Evolutionary conservation across 1,284 basidiomycete genomes (phyloP), one percentile per base, ranked within the genome.

Genomic region (Melampsora americana): DNA sequence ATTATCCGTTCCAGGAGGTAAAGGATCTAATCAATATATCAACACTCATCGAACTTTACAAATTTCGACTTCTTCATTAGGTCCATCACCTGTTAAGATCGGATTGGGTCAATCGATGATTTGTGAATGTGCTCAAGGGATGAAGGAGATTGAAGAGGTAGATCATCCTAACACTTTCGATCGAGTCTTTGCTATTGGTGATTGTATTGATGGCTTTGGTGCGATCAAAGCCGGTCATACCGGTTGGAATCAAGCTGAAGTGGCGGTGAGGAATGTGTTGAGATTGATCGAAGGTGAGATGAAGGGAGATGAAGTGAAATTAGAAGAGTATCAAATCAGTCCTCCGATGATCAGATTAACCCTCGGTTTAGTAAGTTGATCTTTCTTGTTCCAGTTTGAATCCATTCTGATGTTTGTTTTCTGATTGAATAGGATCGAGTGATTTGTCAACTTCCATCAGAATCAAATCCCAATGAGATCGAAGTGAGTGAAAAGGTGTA

Each of bases 291-390:
- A 32, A 35, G 44, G 32, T 30, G 39, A 30, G 32, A 59, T 64
- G 60, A 39, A 39, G 4, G 14, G 28, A 18, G 6, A 50, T 23
- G 20, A 59, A 23, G 9, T 18, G 1, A 7, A 61, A 44, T 53
- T 74, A 39, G 72, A 74, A 32, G 26, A 60, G 2, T 74, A 74
- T 67, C 50, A 56, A 5, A 64, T 65, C 20, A 67, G 65, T 35
- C 65, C 65, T 9, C 72, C 72, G 3, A 74, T 74, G 72, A 74
- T 74, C 30, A 74, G 67, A 35, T 65, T 74, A n/a, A 74, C 72
- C 3, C 64, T 74, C 0, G 72, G 72, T 35, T 44, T 74, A 12
- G 72, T 74, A 26, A 74, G 65, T 67, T 61, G 20, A 26, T 18
- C 6, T 61, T 61, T 5, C 42, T 74, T 28, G 60, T 32, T 5